Percentiles rank a stretch among this genome's conserved stretches.
phyloP scores from a whole-genome alignment of 1,139 yeast species.

The Saccharomyces hybrid region DNA sequence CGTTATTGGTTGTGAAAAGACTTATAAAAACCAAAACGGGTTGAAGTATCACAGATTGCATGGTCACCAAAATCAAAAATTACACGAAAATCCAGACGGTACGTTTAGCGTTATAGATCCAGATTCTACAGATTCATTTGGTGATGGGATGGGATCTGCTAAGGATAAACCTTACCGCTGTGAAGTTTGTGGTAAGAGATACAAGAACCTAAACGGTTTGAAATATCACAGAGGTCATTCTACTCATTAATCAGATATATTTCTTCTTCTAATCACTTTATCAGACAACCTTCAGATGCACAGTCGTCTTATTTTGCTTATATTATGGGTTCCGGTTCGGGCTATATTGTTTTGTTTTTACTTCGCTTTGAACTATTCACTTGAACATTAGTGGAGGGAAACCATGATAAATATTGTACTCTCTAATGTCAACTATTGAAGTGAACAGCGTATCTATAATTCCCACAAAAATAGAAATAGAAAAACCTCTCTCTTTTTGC shows the following conservation, averaged over 20 bases:
- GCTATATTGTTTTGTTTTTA: constrained; percentile 1
- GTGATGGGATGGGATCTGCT: constrained; percentile 84
- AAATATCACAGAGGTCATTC: constrained; percentile 97
- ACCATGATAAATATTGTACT: not conserved
- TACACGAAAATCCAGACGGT: constrained; percentile 88
- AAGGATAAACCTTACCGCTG: constrained; percentile 97
- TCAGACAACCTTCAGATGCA: not conserved
- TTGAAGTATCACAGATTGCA: constrained; percentile 90
- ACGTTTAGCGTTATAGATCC: constrained; percentile 90
- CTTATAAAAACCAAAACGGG: constrained; percentile 95
- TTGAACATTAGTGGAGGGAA: not conserved
- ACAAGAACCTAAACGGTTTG: constrained; percentile 90
- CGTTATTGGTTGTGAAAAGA: constrained; percentile 95
- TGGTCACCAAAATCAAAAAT: constrained; percentile 93
- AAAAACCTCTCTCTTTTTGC: not conserved
- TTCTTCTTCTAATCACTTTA: not conserved
- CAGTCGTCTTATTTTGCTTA: not conserved
- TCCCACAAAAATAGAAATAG: not conserved
- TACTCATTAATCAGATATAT: constrained; percentile 52
- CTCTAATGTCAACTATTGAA: not conserved
- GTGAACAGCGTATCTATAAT: not conserved
- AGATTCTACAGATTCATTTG: constrained; percentile 68
- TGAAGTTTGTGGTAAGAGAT: constrained; percentile 95
- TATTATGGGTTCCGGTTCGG: not conserved
- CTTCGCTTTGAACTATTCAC: not conserved